Evolutionary conservation across 1,284 basidiomycete species (phyloP).

Genomic region (Filobasidium uniguttulatum): DNA sequence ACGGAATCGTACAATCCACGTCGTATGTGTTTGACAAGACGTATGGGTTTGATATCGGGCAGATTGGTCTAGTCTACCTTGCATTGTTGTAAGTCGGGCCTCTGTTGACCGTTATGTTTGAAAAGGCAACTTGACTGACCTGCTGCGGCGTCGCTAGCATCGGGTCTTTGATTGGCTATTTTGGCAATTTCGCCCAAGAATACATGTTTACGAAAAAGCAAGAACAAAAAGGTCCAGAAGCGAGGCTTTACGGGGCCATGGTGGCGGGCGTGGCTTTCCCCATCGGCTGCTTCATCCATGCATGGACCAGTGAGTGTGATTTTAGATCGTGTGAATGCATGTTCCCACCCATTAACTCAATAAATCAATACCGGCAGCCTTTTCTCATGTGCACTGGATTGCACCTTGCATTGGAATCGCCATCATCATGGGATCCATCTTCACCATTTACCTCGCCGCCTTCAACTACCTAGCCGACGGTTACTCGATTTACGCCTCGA

Average conservation of each 20-base stretch:
- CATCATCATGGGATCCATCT: constrained; percentile 33
- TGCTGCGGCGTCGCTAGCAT: constrained; percentile 39
- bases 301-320: constrained; percentile 24
- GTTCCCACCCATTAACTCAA: not conserved
- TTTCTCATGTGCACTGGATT: constrained; percentile 10
- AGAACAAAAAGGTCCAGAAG: constrained; percentile 50
- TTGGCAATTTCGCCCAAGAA: constrained; percentile 52
- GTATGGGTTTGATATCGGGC: constrained; percentile 52
- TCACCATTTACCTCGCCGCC: constrained; percentile 16
- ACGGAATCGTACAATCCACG: constrained; percentile 54
- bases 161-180: constrained; percentile 48
- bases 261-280: constrained; percentile 51
- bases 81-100: constrained; percentile 44
- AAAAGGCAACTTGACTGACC: not conserved
- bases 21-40: constrained; percentile 48
- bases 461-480: constrained; percentile 20
- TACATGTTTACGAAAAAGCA: constrained; percentile 49
- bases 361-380: constrained; percentile 17
- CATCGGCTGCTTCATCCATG: constrained; percentile 46
- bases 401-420: constrained; percentile 43
- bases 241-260: constrained; percentile 55
- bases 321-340: constrained; percentile 21
- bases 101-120: not conserved
- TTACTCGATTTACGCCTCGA: constrained; percentile 24
- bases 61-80: constrained; percentile 51